Percentiles rank a stretch among this genome's conserved stretches.
These are phyloP conservation scores for Solanum hybrid DNA, from an alignment of 305 asterid species.

Conservation along the genomic window DNA sequence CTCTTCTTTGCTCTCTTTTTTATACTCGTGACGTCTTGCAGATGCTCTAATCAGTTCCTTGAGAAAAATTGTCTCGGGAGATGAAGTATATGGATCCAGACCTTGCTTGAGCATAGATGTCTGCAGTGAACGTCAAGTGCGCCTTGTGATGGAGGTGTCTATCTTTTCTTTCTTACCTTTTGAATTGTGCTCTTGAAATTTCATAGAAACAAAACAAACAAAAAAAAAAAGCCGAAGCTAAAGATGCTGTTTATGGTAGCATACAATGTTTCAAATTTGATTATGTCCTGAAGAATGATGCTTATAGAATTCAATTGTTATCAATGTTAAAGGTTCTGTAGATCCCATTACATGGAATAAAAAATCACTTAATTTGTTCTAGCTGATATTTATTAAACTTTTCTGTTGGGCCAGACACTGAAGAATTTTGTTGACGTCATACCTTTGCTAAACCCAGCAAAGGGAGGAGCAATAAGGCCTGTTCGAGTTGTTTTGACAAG, in stretches of 20 bases:
- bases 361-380: neutral
- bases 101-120: slow-evolving; percentile 69
- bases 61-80: slow-evolving; percentile 56
- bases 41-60: slow-evolving; percentile 57
- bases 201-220: neutral
- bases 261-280: neutral
- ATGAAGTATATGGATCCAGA: slow-evolving; percentile 64
- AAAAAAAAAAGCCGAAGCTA: neutral
- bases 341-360: neutral
- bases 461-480: slow-evolving; percentile 46
- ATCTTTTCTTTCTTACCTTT: neutral
- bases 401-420: slow-evolving; percentile 42
- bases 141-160: slow-evolving; percentile 53
- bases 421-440: slow-evolving; percentile 47
- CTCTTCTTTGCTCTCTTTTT: neutral
- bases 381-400: slow-evolving; percentile 13
- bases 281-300: neutral
- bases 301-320: neutral
- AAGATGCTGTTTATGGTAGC: neutral
- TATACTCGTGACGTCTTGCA: slow-evolving; percentile 14
- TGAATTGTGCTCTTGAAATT: neutral
- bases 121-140: slow-evolving; percentile 80
- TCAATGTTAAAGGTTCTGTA: neutral
- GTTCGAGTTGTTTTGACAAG: slow-evolving; percentile 63
- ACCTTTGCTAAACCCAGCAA: slow-evolving; percentile 42